Conservation (phyloP, 1,284 basidiomycete genomes). For the Cutaneotrichosporon arboriforme region DNA sequence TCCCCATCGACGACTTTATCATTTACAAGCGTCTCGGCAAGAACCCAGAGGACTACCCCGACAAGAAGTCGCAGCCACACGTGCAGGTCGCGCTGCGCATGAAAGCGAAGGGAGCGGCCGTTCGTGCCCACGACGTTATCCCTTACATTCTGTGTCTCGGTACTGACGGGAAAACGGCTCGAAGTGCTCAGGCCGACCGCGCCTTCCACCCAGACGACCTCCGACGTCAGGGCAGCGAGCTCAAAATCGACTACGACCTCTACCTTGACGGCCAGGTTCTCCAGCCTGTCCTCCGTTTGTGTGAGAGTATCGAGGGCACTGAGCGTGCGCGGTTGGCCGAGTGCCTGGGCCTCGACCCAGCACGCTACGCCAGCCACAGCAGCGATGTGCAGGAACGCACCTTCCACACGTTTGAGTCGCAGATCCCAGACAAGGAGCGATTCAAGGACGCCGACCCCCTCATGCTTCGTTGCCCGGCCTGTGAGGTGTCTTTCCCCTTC, state of each 20-base stretch:
- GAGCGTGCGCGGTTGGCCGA: slow-evolving; percentile 86
- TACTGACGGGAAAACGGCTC: slow-evolving; percentile 66
- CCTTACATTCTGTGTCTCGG: slow-evolving; percentile 90
- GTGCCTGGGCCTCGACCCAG: slow-evolving; percentile 90
- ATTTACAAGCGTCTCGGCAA: slow-evolving; percentile 92
- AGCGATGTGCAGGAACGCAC: slow-evolving; percentile 59
- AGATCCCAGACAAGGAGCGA: slow-evolving; percentile 79
- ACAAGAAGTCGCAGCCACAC: slow-evolving; percentile 89
- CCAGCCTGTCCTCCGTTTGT: slow-evolving; percentile 89
- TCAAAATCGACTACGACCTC: slow-evolving; percentile 71
- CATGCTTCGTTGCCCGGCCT: slow-evolving; percentile 66
- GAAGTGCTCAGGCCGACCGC: slow-evolving; percentile 77
- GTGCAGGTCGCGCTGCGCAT: slow-evolving; percentile 92
- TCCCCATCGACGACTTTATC: slow-evolving; percentile 87
- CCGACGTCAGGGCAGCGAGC: slow-evolving; percentile 59
- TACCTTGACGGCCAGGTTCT: slow-evolving; percentile 90
- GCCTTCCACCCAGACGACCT: slow-evolving; percentile 94
- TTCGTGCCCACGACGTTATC: slow-evolving; percentile 86
- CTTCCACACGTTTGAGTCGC: slow-evolving; percentile 81
- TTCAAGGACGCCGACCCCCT: slow-evolving; percentile 71
- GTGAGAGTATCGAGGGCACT: slow-evolving; percentile 93
- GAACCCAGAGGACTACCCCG: slow-evolving; percentile 92
- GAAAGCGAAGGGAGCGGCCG: slow-evolving; percentile 75
- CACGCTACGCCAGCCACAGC: slow-evolving; percentile 59
- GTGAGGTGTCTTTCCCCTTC: slow-evolving; percentile 61